Evolutionary conservation across 2,329 filamentous ascomycete species (phyloP).

Genomic region (Alternaria ventricosa): DNA sequence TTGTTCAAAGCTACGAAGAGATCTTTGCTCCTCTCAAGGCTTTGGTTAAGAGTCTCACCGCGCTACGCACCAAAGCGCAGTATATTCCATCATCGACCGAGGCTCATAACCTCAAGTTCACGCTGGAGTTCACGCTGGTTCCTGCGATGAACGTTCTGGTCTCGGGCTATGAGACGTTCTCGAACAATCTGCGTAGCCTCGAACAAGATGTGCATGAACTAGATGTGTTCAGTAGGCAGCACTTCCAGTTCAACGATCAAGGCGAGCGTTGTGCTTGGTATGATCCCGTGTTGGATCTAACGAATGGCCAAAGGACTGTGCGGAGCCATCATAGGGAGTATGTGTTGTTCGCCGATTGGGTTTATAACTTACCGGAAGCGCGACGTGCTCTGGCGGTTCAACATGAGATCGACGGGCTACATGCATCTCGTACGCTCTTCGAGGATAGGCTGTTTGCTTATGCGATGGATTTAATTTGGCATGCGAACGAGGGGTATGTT

Average conservation of each 20-base stretch:
- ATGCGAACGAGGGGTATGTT: background rate
- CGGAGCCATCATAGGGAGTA: constrained; percentile 3
- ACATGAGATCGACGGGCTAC: background rate
- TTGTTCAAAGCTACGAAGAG: background rate
- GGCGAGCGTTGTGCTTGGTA: background rate
- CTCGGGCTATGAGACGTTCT: background rate
- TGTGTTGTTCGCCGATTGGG: constrained; percentile 5
- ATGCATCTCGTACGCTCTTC: background rate
- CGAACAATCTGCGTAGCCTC: background rate
- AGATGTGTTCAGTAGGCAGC: background rate
- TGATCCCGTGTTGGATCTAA: background rate
- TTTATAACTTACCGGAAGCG: constrained; percentile 13
- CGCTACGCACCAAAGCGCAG: background rate
- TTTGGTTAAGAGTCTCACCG: background rate
- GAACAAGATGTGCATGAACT: background rate
- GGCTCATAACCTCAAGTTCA: background rate
- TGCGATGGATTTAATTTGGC: background rate
- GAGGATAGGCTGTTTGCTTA: background rate
- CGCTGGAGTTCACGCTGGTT: background rate
- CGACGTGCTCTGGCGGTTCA: background rate
- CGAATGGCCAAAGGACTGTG: background rate
- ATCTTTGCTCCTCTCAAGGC: background rate
- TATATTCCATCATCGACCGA: background rate
- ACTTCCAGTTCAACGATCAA: background rate
- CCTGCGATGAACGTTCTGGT: background rate